Conservation (phyloP, 108 stramenopile genomes). For the Discostella pseudostelligera region DNA sequence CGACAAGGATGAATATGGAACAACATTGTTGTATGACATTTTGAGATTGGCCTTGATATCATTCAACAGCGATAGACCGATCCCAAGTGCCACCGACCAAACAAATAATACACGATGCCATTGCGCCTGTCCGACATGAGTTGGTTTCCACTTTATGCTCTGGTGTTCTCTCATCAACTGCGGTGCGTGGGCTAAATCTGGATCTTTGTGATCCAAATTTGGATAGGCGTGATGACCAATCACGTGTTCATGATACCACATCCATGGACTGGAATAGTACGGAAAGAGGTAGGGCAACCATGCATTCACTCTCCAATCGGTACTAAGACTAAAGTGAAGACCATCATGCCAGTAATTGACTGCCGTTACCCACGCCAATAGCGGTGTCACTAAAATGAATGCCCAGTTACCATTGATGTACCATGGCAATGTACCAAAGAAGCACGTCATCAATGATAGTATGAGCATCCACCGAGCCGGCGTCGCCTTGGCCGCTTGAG, state of each 20-base stretch:
- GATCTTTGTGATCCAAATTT: conserved; percentile 56
- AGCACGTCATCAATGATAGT: conserved; percentile 23
- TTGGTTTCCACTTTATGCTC: conserved; percentile 47
- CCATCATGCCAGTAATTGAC: conserved; percentile 62
- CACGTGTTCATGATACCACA: conserved; percentile 63
- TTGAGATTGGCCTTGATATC: conserved; percentile 51
- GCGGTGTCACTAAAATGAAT: conserved; percentile 45
- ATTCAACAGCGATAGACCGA: conserved; percentile 46
- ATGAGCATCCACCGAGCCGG: conserved; percentile 43
- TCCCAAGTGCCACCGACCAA: conserved; percentile 50
- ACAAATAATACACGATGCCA: conserved; percentile 34
- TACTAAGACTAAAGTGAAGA: conserved; percentile 48
- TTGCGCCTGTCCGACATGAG: conserved; percentile 37
- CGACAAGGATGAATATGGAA: conserved; percentile 36
- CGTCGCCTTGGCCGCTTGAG: conserved; percentile 52
- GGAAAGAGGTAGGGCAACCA: conserved; percentile 53
- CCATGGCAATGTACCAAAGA: conserved; percentile 37
- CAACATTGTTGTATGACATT: conserved; percentile 56
- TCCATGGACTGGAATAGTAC: conserved; percentile 49
- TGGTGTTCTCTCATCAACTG: conserved; percentile 58
- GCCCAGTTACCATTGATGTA: conserved; percentile 41
- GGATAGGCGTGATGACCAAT: conserved; percentile 62
- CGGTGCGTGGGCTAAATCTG: conserved; percentile 58
- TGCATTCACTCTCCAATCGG: conserved; percentile 58
- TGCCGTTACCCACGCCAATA: conserved; percentile 44